Conservation (phyloP, 345 rosid genomes). For the Citrus sp. region DNA sequence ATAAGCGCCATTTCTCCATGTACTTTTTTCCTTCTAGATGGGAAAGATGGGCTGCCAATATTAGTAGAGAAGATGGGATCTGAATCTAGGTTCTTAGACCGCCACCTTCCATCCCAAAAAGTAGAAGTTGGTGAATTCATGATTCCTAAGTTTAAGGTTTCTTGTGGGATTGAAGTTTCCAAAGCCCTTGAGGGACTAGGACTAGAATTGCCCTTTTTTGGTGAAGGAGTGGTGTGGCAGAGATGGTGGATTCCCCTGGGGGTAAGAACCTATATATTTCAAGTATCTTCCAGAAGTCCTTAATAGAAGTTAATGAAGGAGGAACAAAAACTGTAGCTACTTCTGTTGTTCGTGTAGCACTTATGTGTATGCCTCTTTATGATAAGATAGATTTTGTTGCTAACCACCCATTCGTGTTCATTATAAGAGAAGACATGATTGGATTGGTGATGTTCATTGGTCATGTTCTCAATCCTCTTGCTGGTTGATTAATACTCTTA, state of each 20-base stretch:
- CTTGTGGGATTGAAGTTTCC: slow-evolving; percentile 58
- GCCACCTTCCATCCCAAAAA: slow-evolving; percentile 36
- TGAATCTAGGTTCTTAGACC: slow-evolving; percentile 45
- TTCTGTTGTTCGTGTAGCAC: slow-evolving; percentile 33
- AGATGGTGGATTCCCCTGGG: slow-evolving; percentile 53
- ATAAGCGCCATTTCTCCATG: slow-evolving; percentile 64
- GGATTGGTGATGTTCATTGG: slow-evolving; percentile 61
- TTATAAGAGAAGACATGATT: slow-evolving; percentile 54
- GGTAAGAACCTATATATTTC: slow-evolving; percentile 41
- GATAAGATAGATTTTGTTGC: slow-evolving; percentile 52
- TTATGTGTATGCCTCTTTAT: neutral
- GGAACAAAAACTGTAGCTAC: slow-evolving; percentile 77
- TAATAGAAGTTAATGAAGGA: slow-evolving; percentile 68
- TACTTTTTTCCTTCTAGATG: slow-evolving; percentile 70
- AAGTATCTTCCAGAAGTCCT: slow-evolving; percentile 52
- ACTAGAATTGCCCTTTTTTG: slow-evolving; percentile 45
- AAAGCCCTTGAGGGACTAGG: slow-evolving; percentile 49
- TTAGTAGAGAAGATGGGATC: slow-evolving; percentile 44
- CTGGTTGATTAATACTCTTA: slow-evolving; percentile 9
- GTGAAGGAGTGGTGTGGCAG: slow-evolving; percentile 48
- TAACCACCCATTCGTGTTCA: slow-evolving; percentile 62
- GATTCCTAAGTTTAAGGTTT: slow-evolving; percentile 56
- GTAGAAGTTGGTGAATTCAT: slow-evolving; percentile 44
- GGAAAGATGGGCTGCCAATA: slow-evolving; percentile 50
- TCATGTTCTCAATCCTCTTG: slow-evolving; percentile 48